Evolutionary conservation across 225 moss, liverwort and hornwort genomes (phyloP).

Genomic region (Marchantia paleacea): DNA sequence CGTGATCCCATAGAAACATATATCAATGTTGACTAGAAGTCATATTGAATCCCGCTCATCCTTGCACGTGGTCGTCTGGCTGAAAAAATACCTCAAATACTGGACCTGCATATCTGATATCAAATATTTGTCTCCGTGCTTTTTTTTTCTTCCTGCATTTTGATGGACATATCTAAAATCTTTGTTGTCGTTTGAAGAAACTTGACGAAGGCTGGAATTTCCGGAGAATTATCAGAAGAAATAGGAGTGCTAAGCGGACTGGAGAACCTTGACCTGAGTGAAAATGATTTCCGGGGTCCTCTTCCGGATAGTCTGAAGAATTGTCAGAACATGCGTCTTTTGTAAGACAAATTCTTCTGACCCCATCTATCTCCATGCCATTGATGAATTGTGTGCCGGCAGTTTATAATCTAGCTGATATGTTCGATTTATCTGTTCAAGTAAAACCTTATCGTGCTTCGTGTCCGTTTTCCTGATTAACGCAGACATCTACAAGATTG

Average conservation of each 20-base stretch:
- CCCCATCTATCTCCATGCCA: neutral
- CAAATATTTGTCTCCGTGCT: too few relatives aligned
- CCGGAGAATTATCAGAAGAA: neutral
- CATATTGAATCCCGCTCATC: too few relatives aligned
- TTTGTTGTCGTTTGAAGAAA: neutral
- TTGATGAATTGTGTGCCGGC: neutral
- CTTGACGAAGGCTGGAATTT: neutral
- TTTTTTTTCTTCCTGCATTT: neutral
- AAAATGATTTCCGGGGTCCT: neutral
- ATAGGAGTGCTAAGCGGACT: conserved; percentile 9
- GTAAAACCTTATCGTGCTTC: neutral
- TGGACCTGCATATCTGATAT: too few relatives aligned
- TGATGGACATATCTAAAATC: neutral
- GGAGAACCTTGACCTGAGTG: neutral
- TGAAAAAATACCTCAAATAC: neutral
- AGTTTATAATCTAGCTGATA: neutral
- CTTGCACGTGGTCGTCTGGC: neutral
- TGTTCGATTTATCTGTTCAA: neutral
- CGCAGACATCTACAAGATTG: conserved; percentile 20
- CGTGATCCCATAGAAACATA: too few relatives aligned
- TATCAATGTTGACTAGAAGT: too few relatives aligned
- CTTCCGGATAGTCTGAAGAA: neutral
- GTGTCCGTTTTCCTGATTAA: neutral
- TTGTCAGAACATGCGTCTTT: conserved; percentile 5
- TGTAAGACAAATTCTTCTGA: neutral